These are phyloP conservation scores for Neopestalotiopsis sp. DNA, from an alignment of 2,329 filamentous ascomycete species.

Conservation along the genomic window DNA sequence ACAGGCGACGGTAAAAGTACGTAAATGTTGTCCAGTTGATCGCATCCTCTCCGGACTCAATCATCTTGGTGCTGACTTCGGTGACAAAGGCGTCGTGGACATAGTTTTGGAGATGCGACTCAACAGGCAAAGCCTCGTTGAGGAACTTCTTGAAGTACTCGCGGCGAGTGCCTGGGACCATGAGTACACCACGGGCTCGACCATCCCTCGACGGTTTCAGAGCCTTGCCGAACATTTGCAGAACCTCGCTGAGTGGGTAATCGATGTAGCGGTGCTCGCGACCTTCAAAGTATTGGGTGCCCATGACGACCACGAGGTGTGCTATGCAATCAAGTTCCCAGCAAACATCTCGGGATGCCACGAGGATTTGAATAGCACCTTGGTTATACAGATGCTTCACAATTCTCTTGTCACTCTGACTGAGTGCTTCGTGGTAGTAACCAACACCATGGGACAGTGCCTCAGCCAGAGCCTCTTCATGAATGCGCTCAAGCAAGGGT, in stretches of 20 bases:
- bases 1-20: constrained; percentile 93
- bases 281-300: constrained; percentile 96
- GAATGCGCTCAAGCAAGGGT: constrained; percentile 80
- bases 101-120: constrained; percentile 90
- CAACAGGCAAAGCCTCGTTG: constrained; percentile 92
- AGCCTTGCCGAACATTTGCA: constrained; percentile 98
- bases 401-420: constrained; percentile 86
- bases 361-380: constrained; percentile 85
- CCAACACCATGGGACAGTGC: constrained; percentile 92
- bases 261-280: constrained; percentile 97
- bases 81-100: constrained; percentile 96
- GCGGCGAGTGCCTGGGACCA: constrained; percentile 92
- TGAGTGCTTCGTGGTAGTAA: constrained; percentile 96
- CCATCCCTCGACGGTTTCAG: constrained; percentile 80
- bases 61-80: constrained; percentile 95
- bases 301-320: constrained; percentile 94
- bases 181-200: constrained; percentile 87
- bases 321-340: constrained; percentile 92
- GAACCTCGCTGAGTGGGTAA: constrained; percentile 89
- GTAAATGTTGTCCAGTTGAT: constrained; percentile 99
- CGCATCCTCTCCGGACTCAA: constrained; percentile 93
- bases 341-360: constrained; percentile 82
- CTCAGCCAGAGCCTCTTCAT: constrained; percentile 86
- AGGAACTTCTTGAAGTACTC: constrained; percentile 99
- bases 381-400: constrained; percentile 90